phyloP scores from a whole-genome alignment of 2,329 filamentous ascomycete genomes.

The Magnaporthiopsis poae region DNA sequence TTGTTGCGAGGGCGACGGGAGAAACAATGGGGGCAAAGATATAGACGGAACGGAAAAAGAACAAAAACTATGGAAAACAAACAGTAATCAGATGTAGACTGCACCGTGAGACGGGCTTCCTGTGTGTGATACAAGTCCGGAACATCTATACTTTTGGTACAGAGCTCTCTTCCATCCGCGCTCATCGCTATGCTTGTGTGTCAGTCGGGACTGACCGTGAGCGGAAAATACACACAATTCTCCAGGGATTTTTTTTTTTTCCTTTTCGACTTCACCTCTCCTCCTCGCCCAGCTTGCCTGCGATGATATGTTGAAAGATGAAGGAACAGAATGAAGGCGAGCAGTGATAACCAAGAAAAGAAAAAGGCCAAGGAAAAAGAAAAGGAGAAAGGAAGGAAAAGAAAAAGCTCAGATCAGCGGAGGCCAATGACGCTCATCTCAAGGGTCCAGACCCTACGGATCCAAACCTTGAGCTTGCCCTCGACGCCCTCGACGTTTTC shows the following conservation, averaged over 20 bases:
- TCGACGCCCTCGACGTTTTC: conserved; percentile 82
- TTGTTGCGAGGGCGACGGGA: background rate
- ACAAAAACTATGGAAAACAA: background rate
- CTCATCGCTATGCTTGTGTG: background rate
- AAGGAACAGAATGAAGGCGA: conserved; percentile 9
- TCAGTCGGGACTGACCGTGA: background rate
- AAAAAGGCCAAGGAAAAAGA: conserved; percentile 12
- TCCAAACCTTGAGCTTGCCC: conserved; percentile 94
- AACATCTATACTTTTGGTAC: background rate
- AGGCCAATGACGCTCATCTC: conserved; percentile 94
- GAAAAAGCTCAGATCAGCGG: conserved; percentile 36
- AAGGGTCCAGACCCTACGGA: conserved; percentile 91
- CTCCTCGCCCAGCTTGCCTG: too few relatives aligned
- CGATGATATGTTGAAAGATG: background rate
- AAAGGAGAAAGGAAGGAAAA: conserved; percentile 8
- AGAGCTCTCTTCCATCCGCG: background rate
- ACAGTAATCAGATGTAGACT: background rate
- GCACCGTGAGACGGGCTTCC: background rate
- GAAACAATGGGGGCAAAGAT: background rate
- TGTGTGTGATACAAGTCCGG: background rate
- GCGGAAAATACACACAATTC: background rate
- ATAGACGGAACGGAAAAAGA: background rate
- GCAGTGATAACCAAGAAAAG: conserved; percentile 15
- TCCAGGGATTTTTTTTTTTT: background rate
- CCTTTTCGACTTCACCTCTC: background rate